phyloP scores from a whole-genome alignment of 768 basidiomycete species.

The Inosperma sp. region DNA sequence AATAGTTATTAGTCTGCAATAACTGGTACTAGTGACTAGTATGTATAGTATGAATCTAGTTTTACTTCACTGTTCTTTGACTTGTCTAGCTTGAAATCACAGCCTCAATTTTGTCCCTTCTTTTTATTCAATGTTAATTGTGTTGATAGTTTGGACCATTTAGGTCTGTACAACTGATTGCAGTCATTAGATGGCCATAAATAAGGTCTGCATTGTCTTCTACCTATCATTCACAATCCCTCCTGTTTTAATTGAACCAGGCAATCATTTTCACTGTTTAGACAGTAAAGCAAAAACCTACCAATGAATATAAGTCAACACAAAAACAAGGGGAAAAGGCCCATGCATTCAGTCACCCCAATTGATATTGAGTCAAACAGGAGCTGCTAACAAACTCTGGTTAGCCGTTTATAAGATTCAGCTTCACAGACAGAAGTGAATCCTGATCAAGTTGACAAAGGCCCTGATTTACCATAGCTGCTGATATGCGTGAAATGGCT shows the following conservation, averaged over 20 bases:
- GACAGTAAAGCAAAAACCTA: no score
- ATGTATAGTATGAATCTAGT: no score
- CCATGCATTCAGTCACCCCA: conserved; percentile 67
- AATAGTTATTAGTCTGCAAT: no score
- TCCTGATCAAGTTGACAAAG: background rate
- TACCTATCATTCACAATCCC: conserved; percentile 70
- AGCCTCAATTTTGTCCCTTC: conserved; percentile 59
- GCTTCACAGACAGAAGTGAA: conserved; percentile 42
- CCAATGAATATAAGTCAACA: no score
- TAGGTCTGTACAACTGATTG: conserved; percentile 55
- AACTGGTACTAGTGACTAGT: no score
- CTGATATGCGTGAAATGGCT: no score
- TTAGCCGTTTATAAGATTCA: conserved; percentile 66
- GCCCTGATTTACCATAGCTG: no score
- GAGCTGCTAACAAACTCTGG: conserved; percentile 9
- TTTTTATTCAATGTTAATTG: conserved; percentile 58
- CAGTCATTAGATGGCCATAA: conserved; percentile 61
- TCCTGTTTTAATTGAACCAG: no score
- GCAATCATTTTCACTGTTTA: no score
- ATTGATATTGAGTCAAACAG: no score
- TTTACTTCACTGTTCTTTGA: conserved; percentile 44
- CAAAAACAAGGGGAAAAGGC: no score
- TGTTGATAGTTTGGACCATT: conserved; percentile 47
- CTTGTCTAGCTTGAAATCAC: conserved; percentile 61
- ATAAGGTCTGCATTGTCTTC: conserved; percentile 68